phyloP scores from a whole-genome alignment of 1,284 basidiomycete genomes.

The Sutorius eximius region DNA sequence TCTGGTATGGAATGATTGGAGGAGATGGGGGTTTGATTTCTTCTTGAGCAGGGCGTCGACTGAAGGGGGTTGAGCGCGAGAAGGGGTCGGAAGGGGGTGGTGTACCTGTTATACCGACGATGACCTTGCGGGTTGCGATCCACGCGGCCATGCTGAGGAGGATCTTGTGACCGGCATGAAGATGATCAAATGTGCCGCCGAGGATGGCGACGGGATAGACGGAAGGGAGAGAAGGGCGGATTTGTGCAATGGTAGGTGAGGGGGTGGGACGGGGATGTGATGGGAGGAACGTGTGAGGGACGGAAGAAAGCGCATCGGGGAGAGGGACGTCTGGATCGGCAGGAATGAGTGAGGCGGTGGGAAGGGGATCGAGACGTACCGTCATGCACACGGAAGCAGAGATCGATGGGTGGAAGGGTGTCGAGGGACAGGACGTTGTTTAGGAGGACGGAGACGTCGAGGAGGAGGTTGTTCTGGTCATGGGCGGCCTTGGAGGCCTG shows the following conservation, averaged over 20 bases:
- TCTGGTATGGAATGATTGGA: constrained; percentile 67
- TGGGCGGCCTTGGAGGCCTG: constrained; percentile 72
- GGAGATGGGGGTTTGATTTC: constrained; percentile 70
- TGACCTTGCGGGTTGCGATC: constrained; percentile 75
- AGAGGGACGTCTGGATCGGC: constrained; percentile 17
- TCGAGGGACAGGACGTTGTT: constrained; percentile 46
- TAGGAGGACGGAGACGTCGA: constrained; percentile 70
- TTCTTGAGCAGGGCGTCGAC: constrained; percentile 73
- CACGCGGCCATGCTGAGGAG: constrained; percentile 89
- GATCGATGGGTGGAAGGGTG: constrained; percentile 42
- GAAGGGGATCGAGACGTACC: constrained; percentile 35
- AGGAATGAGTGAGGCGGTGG: background rate
- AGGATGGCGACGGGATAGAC: constrained; percentile 58
- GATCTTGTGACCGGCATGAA: constrained; percentile 98
- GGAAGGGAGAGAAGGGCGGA: constrained; percentile 11
- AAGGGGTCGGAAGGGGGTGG: constrained; percentile 13
- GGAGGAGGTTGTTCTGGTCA: constrained; percentile 60
- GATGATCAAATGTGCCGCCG: constrained; percentile 89
- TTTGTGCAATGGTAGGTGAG: background rate
- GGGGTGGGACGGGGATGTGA: constrained; percentile 5
- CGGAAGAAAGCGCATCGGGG: constrained; percentile 21
- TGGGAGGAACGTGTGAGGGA: constrained; percentile 38
- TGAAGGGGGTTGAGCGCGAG: constrained; percentile 31
- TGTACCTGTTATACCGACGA: constrained; percentile 86
- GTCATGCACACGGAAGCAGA: constrained; percentile 52